Evolutionary conservation across 805 yeast genomes (phyloP).

Genomic region (Lipomyces yamanashiensis): DNA sequence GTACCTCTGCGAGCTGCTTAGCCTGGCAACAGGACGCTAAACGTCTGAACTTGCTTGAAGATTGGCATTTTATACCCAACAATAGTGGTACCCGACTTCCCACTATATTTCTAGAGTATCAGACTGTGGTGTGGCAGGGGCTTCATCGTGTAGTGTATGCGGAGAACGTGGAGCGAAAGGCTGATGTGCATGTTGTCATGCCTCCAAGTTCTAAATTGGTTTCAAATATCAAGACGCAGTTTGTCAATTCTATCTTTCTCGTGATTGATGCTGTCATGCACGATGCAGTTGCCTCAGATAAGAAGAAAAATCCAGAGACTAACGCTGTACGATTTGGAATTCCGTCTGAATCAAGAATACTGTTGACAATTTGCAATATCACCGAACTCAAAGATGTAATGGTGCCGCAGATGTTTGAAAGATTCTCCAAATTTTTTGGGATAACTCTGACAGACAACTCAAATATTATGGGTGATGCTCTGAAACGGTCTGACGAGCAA

Average conservation of each 20-base stretch:
- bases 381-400: conserved; percentile 53
- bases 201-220: conserved; percentile 46
- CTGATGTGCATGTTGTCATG: conserved; percentile 38
- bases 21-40: conserved; percentile 59
- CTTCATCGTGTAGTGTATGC: conserved; percentile 35
- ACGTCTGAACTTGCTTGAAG: conserved; percentile 47
- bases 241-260: conserved; percentile 46
- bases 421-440: conserved; percentile 58
- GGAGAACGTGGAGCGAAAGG: conserved; percentile 25
- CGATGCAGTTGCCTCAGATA: conserved; percentile 40
- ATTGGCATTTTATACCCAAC: conserved; percentile 42
- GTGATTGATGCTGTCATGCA: conserved; percentile 44
- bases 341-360: conserved; percentile 55
- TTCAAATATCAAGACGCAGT: conserved; percentile 44
- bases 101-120: conserved; percentile 48
- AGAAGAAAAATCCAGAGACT: background rate
- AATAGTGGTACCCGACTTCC: conserved; percentile 49
- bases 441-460: conserved; percentile 51
- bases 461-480: conserved; percentile 51
- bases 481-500: conserved; percentile 57
- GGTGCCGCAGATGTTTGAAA: conserved; percentile 55
- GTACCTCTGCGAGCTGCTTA: conserved; percentile 55
- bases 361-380: conserved; percentile 60
- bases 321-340: conserved; percentile 36
- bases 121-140: conserved; percentile 47